Base-by-base conservation (phyloP, 2,329 filamentous ascomycete genomes). In the Thermoascus crustaceus region DNA sequence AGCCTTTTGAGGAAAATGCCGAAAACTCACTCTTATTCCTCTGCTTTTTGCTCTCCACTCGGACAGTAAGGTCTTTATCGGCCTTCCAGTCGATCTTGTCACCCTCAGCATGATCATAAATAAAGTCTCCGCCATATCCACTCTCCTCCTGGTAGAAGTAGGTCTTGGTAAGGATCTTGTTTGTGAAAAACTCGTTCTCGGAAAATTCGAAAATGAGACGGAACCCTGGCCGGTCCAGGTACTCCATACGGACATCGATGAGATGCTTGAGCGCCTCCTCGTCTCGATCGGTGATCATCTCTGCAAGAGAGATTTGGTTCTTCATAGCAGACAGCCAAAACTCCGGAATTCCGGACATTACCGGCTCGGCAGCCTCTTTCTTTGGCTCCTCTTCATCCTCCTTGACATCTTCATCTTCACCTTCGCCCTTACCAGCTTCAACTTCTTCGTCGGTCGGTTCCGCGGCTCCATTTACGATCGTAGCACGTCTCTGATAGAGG, bases 291-390 rank as follows among this genome's bases (percentile, higher is more conserved):
- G 91, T 98, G 62, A 98, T 95, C 78, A 95, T 94, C 68, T 98
- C 93, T 38, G 89, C 86, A 38, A 98, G 80, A 19, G 88, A 94
- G 55, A 91, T 78, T 64, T 95, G 89, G 73, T 98, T 98, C 77
- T 98, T 98, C 89, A 98, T 96, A 52, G 93, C 89, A 43, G 89
- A 95, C 33, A 98, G 75, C 91, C 91, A 98, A 76, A 98, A 98
- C 68, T 98, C 91, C 45, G 91, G 91, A 45, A 98, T 95, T 64
- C 91, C 91, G 54, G 78, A 73, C 46, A 82, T 67, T 33, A 60
- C 61, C 23, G 64, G 47, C 32, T 62, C 68, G 37, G 67, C 56
- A 40, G 67, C 62, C 21, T 68, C 60, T 44, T 68, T 63, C 30
- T 47, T 41, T 32, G 71, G 58, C 48, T 76, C 70, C 46, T 79